These are phyloP conservation scores for Saussurea involucrata DNA, from an alignment of 129 eudicot species.

Conservation along the genomic window DNA sequence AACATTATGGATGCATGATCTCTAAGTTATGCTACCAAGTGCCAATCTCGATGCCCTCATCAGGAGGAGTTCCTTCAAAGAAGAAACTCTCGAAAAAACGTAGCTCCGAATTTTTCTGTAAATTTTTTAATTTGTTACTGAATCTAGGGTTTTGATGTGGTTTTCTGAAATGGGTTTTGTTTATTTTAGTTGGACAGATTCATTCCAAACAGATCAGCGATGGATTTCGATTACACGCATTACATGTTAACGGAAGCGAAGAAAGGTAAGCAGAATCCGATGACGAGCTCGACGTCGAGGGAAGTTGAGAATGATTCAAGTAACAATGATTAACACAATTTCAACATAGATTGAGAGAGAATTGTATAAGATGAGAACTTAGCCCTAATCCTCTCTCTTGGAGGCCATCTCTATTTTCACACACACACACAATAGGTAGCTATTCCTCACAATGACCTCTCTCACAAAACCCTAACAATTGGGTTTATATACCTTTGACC, in stretches of 20 bases:
- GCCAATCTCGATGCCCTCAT: constrained; percentile 49
- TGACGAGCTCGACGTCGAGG: constrained; percentile 59
- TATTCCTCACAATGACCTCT: too few species aligned
- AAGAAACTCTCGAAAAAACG: constrained; percentile 64
- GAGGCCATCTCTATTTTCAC: too few species aligned
- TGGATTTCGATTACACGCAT: constrained; percentile 86
- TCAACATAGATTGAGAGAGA: too few species aligned
- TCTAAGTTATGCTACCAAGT: constrained; percentile 36
- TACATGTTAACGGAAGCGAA: constrained; percentile 79
- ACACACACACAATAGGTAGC: too few species aligned
- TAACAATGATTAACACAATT: too few species aligned
- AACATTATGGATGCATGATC: constrained; percentile 77
- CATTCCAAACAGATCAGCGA: constrained; percentile 89
- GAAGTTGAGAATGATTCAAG: too few species aligned
- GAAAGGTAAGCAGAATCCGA: constrained; percentile 86
- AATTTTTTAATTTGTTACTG: background rate
- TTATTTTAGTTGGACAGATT: constrained; percentile 83
- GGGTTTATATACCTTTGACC: too few species aligned
- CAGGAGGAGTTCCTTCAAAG: constrained; percentile 68
- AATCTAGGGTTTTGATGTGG: background rate
- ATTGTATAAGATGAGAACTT: too few species aligned
- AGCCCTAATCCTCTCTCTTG: too few species aligned
- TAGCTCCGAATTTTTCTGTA: background rate
- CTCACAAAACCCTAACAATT: too few species aligned
- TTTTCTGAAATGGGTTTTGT: background rate